A percentile compares a stretch with the other conserved stretches of the same genome.
These are phyloP conservation scores for Pythium insidiosum DNA, from an alignment of 352 stramenopile genomes.

Conservation along the genomic window DNA sequence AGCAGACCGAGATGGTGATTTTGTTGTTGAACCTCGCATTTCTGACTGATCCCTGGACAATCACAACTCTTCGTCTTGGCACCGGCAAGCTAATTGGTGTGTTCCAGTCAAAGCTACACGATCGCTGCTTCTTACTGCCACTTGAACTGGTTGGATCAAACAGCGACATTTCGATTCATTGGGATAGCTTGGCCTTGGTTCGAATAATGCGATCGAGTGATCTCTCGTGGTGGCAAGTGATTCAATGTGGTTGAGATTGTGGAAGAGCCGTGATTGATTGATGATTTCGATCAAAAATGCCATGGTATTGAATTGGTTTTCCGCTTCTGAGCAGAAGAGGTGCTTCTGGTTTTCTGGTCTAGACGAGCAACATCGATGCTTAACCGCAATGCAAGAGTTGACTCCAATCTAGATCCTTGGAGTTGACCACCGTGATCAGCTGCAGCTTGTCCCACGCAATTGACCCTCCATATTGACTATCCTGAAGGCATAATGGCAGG, in stretches of 20 bases:
- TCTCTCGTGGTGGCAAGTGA: constrained; percentile 6
- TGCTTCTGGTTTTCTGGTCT: background rate
- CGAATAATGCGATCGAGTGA: background rate
- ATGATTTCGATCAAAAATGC: background rate
- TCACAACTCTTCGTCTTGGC: background rate
- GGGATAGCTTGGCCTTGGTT: background rate
- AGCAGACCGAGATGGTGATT: background rate
- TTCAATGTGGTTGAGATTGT: constrained; percentile 6
- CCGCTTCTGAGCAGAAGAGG: background rate
- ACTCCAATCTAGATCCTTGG: background rate
- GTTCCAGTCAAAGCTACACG: background rate
- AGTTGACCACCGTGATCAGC: background rate
- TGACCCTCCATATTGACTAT: background rate
- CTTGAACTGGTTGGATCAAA: background rate
- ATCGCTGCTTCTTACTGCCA: background rate
- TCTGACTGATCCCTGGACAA: constrained; percentile 7
- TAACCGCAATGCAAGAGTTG: background rate
- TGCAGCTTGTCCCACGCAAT: constrained; percentile 3
- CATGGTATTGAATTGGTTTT: background rate
- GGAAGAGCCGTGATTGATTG: no score
- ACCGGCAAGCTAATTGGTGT: background rate
- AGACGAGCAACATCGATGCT: background rate
- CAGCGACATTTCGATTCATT: background rate
- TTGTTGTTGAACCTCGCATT: constrained; percentile 7
- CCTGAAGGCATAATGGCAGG: background rate